These are phyloP conservation scores for Sicyos baderoa DNA, from an alignment of 306 rosid species.

Conservation along the genomic window DNA sequence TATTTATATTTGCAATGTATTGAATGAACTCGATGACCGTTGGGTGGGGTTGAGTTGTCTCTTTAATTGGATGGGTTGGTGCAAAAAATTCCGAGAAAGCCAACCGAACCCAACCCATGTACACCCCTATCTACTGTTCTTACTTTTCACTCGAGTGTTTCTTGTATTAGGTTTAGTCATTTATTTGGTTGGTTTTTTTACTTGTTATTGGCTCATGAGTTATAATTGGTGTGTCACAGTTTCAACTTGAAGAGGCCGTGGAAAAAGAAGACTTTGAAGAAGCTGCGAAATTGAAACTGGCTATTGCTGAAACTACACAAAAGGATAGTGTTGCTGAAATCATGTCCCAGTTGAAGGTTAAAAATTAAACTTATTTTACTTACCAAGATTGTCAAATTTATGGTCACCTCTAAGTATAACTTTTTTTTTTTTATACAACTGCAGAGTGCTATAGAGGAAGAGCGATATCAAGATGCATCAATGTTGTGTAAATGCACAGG, in stretches of 20 bases:
- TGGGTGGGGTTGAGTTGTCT: no score
- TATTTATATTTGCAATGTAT: no score
- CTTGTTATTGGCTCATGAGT: neutral
- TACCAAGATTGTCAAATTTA: neutral
- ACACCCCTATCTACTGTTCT: no score
- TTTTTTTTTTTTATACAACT: conserved; percentile 1
- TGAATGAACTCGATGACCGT: no score
- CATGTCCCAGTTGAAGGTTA: conserved; percentile 76
- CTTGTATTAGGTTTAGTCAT: neutral
- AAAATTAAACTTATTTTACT: conserved; percentile 16
- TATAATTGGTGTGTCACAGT: conserved; percentile 31
- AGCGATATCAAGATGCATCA: conserved; percentile 88
- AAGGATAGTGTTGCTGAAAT: conserved; percentile 79
- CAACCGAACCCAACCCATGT: no score
- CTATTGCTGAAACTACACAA: conserved; percentile 62
- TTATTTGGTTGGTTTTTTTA: neutral
- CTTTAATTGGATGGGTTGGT: no score
- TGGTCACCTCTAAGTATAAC: neutral
- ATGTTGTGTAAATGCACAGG: conserved; percentile 74
- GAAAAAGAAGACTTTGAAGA: conserved; percentile 88
- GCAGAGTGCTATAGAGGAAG: conserved; percentile 83
- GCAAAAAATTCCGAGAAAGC: no score
- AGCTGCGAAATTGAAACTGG: conserved; percentile 68
- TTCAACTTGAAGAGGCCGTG: conserved; percentile 95
- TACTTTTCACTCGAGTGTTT: no score